phyloP scores from a whole-genome alignment of 2,329 filamentous ascomycete species.

The Fusarium marasasianum region DNA sequence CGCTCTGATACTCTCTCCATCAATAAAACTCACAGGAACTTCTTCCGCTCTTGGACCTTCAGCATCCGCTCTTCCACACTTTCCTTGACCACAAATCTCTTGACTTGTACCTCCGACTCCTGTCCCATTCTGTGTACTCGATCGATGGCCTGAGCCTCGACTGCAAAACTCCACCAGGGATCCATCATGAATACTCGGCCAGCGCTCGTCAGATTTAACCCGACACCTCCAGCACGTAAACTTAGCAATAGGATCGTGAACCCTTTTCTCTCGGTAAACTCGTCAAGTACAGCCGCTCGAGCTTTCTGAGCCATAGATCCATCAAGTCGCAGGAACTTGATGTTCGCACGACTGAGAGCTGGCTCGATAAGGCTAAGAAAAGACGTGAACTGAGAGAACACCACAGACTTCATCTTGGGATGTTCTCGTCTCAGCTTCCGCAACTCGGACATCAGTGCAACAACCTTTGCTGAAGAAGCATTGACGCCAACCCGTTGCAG shows the following conservation, averaged over 20 bases:
- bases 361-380: constrained; percentile 93
- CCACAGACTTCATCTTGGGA: constrained; percentile 83
- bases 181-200: constrained; percentile 98
- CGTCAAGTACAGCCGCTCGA: constrained; percentile 77
- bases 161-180: constrained; percentile 98
- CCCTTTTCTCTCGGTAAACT: constrained; percentile 70
- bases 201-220: constrained; percentile 89
- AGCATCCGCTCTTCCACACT: constrained; percentile 98
- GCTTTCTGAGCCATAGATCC: constrained; percentile 89
- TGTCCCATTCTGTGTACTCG: constrained; percentile 98
- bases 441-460: constrained; percentile 79
- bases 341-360: constrained; percentile 75
- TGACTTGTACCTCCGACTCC: constrained; percentile 83
- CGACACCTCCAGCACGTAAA: constrained; percentile 90
- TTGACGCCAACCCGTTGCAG: constrained; percentile 68
- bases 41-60: constrained; percentile 92
- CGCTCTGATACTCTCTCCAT: background rate
- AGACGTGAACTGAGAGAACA: constrained; percentile 97
- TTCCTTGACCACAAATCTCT: constrained; percentile 86
- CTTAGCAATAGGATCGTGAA: constrained; percentile 84
- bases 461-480: constrained; percentile 88
- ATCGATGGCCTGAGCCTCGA: constrained; percentile 97
- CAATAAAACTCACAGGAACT: constrained; percentile 78
- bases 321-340: constrained; percentile 87
- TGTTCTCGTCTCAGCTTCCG: constrained; percentile 72